A percentile compares a stretch with the other conserved stretches of the same genome.
These are phyloP conservation scores for Aaosphaeria arxii DNA, from an alignment of 2,329 filamentous ascomycete genomes.

Conservation along the genomic window DNA sequence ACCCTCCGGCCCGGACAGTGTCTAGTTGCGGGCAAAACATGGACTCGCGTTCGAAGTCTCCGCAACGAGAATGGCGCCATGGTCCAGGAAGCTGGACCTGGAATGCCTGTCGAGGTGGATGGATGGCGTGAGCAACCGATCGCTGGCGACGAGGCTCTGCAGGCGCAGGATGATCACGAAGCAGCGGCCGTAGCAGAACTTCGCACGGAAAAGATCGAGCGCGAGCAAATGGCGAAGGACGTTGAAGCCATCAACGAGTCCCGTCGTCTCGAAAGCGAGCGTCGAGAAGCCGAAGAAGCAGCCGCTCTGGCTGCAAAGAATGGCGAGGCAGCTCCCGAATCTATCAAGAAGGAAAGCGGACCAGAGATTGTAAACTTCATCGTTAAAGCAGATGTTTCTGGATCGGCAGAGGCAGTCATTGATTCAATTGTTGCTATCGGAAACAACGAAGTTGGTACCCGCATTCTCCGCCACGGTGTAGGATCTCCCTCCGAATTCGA, in stretches of 20 bases:
- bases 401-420: constrained; percentile 86
- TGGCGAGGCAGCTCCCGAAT: constrained; percentile 33
- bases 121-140: constrained; percentile 89
- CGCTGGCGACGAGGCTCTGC: constrained; percentile 83
- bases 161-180: constrained; percentile 73
- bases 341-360: constrained; percentile 36
- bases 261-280: constrained; percentile 57
- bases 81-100: constrained; percentile 73
- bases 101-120: constrained; percentile 86
- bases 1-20: constrained; percentile 78
- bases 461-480: constrained; percentile 72
- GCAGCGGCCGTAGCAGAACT: constrained; percentile 78
- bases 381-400: constrained; percentile 88
- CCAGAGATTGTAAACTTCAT: constrained; percentile 71
- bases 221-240: constrained; percentile 62
- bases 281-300: constrained; percentile 57
- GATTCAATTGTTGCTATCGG: constrained; percentile 75
- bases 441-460: constrained; percentile 77
- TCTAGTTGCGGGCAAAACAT: constrained; percentile 84
- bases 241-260: constrained; percentile 75
- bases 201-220: constrained; percentile 68
- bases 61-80: constrained; percentile 79
- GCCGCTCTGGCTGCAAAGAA: constrained; percentile 20
- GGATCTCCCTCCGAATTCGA: constrained; percentile 83
- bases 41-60: constrained; percentile 79